Evolutionary conservation across 352 stramenopile genomes (phyloP), one percentile per base, ranked within the genome.

Genomic region (Phytopythium ostracodes): DNA sequence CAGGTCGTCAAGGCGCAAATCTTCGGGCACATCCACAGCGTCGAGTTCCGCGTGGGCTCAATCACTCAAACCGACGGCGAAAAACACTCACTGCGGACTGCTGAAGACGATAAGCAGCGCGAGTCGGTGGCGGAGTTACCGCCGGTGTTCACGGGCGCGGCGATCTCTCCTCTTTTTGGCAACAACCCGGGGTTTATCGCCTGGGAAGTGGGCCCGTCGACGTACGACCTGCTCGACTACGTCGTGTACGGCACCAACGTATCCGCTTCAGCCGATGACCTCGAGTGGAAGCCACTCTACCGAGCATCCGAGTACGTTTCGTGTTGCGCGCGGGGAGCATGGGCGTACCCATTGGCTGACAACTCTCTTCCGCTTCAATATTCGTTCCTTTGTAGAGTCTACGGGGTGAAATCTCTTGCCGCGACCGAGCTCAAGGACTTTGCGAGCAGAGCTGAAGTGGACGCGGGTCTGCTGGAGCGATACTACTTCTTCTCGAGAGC

Each of bases 161-260:
- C 89, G 0, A 73, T 98, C 31, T 97, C 91, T n/a, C 91, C 91
- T 1, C 54, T 97, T 1, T 97, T 96, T 46, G 76, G 80, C 8
- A 96, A 94, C 64, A 94, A 98, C 66, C 93, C 93, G 35, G 91
- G 84, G n/a, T 97, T 97, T 53, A 91, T 91, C 75, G 68, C 91
- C 43, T 94, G 85, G 85, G 81, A 92, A 27, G 84, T 85, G 56
- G 70, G 91, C 43, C 64, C 72, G 0, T 68, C 57, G 20, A 90
- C 84, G 2, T 91, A 89, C 61, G 79, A 92, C 2, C 56, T 95
- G 15, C 36, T 89, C 11, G 83, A 93, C 62, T 92, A 76, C 56
- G 79, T 76, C 2, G 84, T 95, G 10, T 86, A 93, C 66, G 86
- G 75, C n/a, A 79, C 81, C 27, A 91, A 91, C 59, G 78, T 94